Conservation (phyloP, 257 asterid species). For the Mentha longifolia region DNA sequence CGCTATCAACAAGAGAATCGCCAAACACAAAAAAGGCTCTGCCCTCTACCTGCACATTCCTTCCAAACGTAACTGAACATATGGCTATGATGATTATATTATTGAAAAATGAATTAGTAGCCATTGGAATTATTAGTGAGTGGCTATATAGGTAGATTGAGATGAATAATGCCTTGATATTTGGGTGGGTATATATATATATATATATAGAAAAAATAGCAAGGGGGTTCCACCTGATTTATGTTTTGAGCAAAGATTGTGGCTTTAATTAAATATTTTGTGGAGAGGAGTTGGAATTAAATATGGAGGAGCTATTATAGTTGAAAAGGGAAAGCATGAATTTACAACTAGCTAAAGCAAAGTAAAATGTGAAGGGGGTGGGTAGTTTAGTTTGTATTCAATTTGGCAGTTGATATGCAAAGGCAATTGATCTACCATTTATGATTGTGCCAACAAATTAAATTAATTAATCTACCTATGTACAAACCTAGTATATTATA, state of each 20-base stretch:
- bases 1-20: conserved; percentile 62
- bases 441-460: conserved; percentile 20
- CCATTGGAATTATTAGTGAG: conserved; percentile 18
- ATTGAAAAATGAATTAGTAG: conserved; percentile 13
- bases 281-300: conserved; percentile 18
- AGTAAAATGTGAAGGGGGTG: conserved; percentile 12
- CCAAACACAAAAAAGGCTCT: conserved; percentile 63
- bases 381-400: conserved; percentile 33
- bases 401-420: conserved; percentile 32
- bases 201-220: too few species aligned
- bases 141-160: not conserved
- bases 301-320: conserved; percentile 29
- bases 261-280: too few species aligned
- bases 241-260: too few species aligned
- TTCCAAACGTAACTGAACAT: conserved; percentile 3
- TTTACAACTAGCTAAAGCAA: not conserved
- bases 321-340: conserved; percentile 26
- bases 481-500: not conserved
- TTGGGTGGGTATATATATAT: too few species aligned
- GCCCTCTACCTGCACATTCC: conserved; percentile 19
- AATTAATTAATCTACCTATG: conserved; percentile 1
- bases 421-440: not conserved
- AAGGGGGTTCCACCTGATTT: too few species aligned
- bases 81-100: conserved; percentile 12
- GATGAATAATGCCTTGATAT: not conserved